These are phyloP conservation scores for Phytophthora constricta DNA, from an alignment of 352 stramenopile genomes.

Conservation along the genomic window DNA sequence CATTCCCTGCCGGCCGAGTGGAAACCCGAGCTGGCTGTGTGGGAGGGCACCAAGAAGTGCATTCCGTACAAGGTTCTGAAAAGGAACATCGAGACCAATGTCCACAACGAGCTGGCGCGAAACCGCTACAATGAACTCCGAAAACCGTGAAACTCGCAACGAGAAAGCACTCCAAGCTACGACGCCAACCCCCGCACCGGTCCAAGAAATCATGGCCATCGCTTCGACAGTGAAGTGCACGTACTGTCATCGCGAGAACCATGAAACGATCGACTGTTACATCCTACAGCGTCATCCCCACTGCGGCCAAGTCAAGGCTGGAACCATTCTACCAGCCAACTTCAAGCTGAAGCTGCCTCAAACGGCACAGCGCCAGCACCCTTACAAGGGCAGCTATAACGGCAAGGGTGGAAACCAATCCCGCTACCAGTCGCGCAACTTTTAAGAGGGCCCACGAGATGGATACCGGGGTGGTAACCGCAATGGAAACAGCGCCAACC, in stretches of 20 bases:
- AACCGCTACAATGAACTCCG: constrained; percentile 19
- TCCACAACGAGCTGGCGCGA: constrained; percentile 11
- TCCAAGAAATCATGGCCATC: constrained; percentile 4
- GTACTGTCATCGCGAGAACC: constrained; percentile 10
- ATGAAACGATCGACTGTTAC: constrained; percentile 19
- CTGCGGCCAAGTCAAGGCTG: constrained; percentile 15
- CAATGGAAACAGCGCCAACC: not conserved
- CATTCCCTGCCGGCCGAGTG: constrained; percentile 1
- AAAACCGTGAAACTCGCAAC: constrained; percentile 3
- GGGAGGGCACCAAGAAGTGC: constrained; percentile 16
- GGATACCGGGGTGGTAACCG: too few species aligned
- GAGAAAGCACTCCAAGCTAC: constrained; percentile 4
- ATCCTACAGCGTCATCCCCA: constrained; percentile 14
- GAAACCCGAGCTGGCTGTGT: not conserved
- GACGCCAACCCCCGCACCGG: not conserved
- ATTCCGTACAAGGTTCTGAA: constrained; percentile 17
- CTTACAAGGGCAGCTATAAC: constrained; percentile 7
- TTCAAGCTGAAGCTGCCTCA: constrained; percentile 13
- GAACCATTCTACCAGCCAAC: constrained; percentile 16
- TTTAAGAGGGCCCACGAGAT: too few species aligned
- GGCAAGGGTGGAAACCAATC: not conserved
- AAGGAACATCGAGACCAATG: constrained; percentile 8
- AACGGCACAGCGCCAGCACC: constrained; percentile 2
- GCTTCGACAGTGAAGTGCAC: constrained; percentile 3
- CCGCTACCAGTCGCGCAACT: not conserved